Evolutionary conservation across 371 early-diverging fungal genomes (phyloP).

Genomic region (Rhizopus sp.): DNA sequence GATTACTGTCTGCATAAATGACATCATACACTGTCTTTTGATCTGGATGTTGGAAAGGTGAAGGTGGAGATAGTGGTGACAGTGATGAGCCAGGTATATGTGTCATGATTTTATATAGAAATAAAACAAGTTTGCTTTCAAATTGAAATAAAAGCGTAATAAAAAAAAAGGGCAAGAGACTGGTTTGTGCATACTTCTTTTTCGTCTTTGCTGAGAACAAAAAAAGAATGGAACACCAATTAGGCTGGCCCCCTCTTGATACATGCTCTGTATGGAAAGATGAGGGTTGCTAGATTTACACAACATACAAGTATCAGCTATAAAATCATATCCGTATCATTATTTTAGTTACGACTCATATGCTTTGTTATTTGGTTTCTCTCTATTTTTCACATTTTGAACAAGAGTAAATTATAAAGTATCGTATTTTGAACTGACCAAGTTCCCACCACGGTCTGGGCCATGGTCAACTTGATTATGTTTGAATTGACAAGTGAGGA

Average conservation of each 20-base stretch:
- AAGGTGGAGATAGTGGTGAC: constrained; percentile 23
- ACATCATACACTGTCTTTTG: constrained; percentile 40
- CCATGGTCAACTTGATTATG: too few species aligned
- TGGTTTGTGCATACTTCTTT: not conserved
- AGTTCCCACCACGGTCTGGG: too few species aligned
- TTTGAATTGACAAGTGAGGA: too few species aligned
- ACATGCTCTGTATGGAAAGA: too few species aligned
- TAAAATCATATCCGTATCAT: too few species aligned
- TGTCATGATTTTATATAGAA: not conserved
- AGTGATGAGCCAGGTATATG: constrained; percentile 22
- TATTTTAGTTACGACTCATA: too few species aligned
- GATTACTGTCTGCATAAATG: constrained; percentile 38
- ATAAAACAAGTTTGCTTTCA: not conserved
- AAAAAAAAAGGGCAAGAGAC: not conserved
- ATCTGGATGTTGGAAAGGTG: constrained; percentile 17
- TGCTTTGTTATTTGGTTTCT: too few species aligned
- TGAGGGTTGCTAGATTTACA: too few species aligned
- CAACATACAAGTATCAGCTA: too few species aligned
- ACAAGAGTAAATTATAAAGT: too few species aligned
- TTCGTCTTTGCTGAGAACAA: not conserved
- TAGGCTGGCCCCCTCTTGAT: not conserved
- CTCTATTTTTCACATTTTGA: too few species aligned
- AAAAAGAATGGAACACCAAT: not conserved
- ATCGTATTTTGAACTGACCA: too few species aligned
- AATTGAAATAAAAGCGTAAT: not conserved